Percentiles rank a stretch among this genome's conserved stretches.
These are phyloP conservation scores for Cucumis variabilis DNA, from an alignment of 331 rosid species.

Conservation along the genomic window DNA sequence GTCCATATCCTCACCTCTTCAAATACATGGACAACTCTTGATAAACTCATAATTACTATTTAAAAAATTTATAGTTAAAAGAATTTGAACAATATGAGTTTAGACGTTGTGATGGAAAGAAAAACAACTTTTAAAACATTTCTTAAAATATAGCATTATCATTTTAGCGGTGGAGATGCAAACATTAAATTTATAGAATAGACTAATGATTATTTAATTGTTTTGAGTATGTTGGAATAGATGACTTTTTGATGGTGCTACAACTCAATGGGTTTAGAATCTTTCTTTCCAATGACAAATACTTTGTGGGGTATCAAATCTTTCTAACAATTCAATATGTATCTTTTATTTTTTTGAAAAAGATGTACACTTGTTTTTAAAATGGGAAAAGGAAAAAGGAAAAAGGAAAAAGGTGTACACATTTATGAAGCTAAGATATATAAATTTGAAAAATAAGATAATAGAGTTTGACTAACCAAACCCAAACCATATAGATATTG, in stretches of 20 bases:
- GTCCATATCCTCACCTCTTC: no score
- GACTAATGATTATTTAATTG: background rate
- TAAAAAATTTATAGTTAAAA: no score
- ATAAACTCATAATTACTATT: no score
- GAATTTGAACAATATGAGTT: no score
- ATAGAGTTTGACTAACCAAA: constrained; percentile 1
- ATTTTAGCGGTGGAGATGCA: background rate
- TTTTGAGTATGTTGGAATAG: background rate
- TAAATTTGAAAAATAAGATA: background rate
- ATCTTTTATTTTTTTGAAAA: background rate
- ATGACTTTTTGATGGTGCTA: background rate
- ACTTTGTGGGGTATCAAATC: background rate
- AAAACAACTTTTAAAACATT: no score
- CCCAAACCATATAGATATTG: background rate
- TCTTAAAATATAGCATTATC: background rate
- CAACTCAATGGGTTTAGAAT: background rate
- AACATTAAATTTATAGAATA: background rate
- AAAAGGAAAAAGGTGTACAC: background rate
- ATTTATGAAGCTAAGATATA: background rate
- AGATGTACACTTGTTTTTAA: background rate
- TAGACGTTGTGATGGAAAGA: fast-evolving
- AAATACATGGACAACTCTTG: no score
- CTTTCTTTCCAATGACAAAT: background rate
- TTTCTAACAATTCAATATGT: background rate
- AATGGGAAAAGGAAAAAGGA: background rate